These are phyloP conservation scores for Pontederia paniculata DNA, from an alignment of 176 grass and related monocot species.

Conservation along the genomic window DNA sequence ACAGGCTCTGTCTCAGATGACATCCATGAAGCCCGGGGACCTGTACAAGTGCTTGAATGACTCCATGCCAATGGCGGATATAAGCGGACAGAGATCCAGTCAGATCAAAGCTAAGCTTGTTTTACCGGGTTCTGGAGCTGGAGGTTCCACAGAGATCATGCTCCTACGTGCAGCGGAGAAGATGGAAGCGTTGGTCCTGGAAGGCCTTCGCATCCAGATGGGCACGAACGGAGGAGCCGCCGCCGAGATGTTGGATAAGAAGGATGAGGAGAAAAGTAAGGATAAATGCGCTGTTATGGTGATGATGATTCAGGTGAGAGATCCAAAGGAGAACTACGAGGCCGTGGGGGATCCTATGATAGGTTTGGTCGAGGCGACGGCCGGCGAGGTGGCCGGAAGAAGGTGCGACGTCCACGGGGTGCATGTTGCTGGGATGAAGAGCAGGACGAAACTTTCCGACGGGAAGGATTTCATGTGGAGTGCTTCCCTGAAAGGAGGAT, in stretches of 20 bases:
- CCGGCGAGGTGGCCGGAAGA: conserved; percentile 9
- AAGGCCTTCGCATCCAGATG: conserved; percentile 35
- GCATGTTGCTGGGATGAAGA: conserved; percentile 45
- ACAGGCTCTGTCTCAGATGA: too few species aligned
- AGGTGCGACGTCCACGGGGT: conserved; percentile 28
- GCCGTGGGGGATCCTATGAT: not conserved
- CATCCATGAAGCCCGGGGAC: too few species aligned
- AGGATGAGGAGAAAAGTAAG: too few species aligned
- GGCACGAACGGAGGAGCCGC: not conserved
- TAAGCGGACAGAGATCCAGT: too few species aligned
- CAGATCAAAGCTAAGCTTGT: too few species aligned
- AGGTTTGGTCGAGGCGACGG: conserved; percentile 25
- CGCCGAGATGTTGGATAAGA: too few species aligned
- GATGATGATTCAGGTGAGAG: conserved; percentile 16
- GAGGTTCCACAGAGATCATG: not conserved
- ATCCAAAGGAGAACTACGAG: not conserved
- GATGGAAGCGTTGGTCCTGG: too few species aligned
- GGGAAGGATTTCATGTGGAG: conserved; percentile 44
- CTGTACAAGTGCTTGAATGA: too few species aligned
- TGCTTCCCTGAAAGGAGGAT: conserved; percentile 21
- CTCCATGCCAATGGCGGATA: too few species aligned
- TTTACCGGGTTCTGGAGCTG: too few species aligned
- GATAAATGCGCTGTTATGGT: conserved; percentile 27
- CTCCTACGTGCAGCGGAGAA: conserved; percentile 25
- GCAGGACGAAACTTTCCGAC: not conserved